Percentiles rank a stretch among this genome's conserved stretches.
Evolutionary conservation across 768 basidiomycete genomes (phyloP).

Genomic region (Psilocybe subaeruginosa): DNA sequence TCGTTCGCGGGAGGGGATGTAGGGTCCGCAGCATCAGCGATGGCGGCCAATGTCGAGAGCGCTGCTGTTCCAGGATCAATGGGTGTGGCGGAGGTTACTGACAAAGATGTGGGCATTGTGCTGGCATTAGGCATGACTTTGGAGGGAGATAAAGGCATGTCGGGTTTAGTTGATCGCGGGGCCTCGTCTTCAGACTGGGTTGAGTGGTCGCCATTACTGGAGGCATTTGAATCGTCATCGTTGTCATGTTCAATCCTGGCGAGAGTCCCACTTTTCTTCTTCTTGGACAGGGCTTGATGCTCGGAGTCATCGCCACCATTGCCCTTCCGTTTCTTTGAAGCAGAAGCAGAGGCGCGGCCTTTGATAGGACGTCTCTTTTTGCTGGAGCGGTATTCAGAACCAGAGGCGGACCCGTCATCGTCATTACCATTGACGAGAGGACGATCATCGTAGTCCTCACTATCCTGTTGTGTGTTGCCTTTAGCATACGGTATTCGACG

Average conservation of each 20-base stretch:
- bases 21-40: constrained; percentile 33
- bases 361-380: constrained; percentile 19
- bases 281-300: constrained; percentile 9
- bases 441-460: constrained; percentile 15
- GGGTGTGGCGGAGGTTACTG: constrained; percentile 1
- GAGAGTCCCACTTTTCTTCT: constrained; percentile 17
- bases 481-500: constrained; percentile 9
- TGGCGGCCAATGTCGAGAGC: constrained; percentile 21
- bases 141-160: constrained; percentile 17
- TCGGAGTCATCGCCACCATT: constrained; percentile 22
- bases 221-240: constrained; percentile 12
- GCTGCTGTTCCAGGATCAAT: constrained; percentile 22
- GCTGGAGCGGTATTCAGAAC: constrained; percentile 23
- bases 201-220: constrained; percentile 18
- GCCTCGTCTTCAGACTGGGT: constrained; percentile 22
- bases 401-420: constrained; percentile 22
- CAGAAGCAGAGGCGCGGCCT: constrained; percentile 17
- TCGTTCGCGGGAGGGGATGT: constrained; percentile 20
- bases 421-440: constrained; percentile 19
- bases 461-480: constrained; percentile 11
- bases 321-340: constrained; percentile 22
- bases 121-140: constrained; percentile 7
- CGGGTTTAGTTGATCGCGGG: constrained; percentile 7
- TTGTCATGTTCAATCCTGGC: constrained; percentile 8
- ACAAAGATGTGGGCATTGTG: not conserved